Conservation (phyloP, 805 yeast species). For the Candida fluviatilis region DNA sequence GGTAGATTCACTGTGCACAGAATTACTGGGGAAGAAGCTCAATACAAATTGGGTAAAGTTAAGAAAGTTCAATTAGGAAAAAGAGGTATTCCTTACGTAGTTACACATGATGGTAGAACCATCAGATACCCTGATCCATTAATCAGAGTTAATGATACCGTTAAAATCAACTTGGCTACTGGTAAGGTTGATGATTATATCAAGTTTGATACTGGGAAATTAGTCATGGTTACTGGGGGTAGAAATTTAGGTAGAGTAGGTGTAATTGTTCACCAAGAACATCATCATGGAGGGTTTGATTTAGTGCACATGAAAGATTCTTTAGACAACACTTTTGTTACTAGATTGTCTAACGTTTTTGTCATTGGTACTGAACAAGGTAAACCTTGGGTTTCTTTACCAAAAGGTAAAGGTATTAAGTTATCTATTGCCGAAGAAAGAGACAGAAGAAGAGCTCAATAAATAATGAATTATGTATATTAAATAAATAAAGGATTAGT, state of each 20-base stretch:
- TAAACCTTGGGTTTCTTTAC: conserved; percentile 37
- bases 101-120: conserved; percentile 99
- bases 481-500: neutral
- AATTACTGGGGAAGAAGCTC: conserved; percentile 97
- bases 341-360: conserved; percentile 39
- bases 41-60: conserved; percentile 97
- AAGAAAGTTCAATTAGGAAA: conserved; percentile 98
- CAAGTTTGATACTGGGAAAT: conserved; percentile 38
- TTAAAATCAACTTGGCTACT: conserved; percentile 91
- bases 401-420: conserved; percentile 43
- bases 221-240: conserved; percentile 43
- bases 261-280: conserved; percentile 39
- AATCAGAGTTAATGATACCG: conserved; percentile 96
- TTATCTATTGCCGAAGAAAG: conserved; percentile 40
- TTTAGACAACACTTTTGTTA: conserved; percentile 38
- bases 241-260: conserved; percentile 41
- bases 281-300: conserved; percentile 41
- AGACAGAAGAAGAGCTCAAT: conserved; percentile 41
- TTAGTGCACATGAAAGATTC: conserved; percentile 39
- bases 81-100: conserved; percentile 97
- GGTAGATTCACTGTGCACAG: conserved; percentile 99
- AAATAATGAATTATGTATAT: neutral
- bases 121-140: conserved; percentile 99
- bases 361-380: conserved; percentile 39
- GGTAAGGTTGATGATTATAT: conserved; percentile 73